These are phyloP conservation scores for Backusella sp. DNA, from an alignment of 192 early-diverging fungal species.

Conservation along the genomic window DNA sequence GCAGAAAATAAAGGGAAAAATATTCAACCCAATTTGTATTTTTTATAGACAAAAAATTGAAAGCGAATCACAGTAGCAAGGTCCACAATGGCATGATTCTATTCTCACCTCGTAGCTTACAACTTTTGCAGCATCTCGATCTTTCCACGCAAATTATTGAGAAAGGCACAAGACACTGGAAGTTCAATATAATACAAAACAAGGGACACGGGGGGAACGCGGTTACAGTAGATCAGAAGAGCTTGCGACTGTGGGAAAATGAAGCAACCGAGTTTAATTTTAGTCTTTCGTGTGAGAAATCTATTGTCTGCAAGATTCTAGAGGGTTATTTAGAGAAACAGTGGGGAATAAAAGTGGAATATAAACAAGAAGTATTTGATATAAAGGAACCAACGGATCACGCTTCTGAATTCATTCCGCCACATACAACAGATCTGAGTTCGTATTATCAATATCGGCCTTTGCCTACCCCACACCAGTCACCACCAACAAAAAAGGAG, in stretches of 20 bases:
- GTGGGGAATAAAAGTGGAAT: conserved; percentile 16
- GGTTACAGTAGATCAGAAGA: neutral
- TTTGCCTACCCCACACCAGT: neutral
- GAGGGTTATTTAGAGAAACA: neutral
- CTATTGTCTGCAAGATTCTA: conserved; percentile 13
- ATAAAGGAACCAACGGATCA: conserved; percentile 10
- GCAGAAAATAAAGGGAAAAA: neutral
- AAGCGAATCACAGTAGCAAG: conserved; percentile 12
- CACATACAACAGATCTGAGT: neutral
- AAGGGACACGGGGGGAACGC: conserved; percentile 9
- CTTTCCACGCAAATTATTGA: conserved; percentile 1
- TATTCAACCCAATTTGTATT: neutral
- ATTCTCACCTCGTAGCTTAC: conserved; percentile 18
- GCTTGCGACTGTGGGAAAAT: conserved; percentile 25
- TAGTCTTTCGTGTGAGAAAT: conserved; percentile 14
- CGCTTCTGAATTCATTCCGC: neutral
- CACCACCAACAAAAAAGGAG: neutral
- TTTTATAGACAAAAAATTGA: neutral
- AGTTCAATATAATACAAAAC: conserved; percentile 8
- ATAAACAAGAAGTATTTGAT: conserved; percentile 11
- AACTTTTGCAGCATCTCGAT: conserved; percentile 13
- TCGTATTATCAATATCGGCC: conserved; percentile 19
- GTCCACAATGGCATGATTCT: conserved; percentile 9
- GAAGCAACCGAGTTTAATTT: conserved; percentile 23
- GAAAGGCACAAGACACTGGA: conserved; percentile 16